Percentiles rank a stretch among this genome's conserved stretches.
Conservation (phyloP, 169 alveolate genomes). For the Besnoitia besnoiti region DNA sequence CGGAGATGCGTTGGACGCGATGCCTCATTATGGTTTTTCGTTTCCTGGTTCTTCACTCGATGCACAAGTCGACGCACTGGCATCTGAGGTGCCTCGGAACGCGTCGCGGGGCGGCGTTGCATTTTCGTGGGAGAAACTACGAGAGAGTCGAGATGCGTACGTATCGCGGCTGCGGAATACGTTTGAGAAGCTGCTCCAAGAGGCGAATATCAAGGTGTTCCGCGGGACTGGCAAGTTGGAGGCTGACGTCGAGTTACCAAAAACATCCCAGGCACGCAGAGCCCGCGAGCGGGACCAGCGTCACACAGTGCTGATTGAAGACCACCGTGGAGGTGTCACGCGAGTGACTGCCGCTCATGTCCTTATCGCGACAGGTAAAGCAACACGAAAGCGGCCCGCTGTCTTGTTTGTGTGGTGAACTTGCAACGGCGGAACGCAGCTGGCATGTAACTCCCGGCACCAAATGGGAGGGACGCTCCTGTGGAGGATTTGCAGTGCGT, state of each 20-base stretch:
- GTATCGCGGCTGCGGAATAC: background rate
- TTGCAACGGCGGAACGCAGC: background rate
- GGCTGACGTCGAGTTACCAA: background rate
- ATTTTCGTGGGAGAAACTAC: background rate
- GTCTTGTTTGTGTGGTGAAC: background rate
- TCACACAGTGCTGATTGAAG: background rate
- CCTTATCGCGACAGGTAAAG: background rate
- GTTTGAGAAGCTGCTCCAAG: background rate
- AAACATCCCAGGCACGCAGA: background rate
- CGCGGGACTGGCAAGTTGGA: background rate
- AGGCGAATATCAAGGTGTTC: background rate
- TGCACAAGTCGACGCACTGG: background rate
- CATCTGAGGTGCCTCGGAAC: background rate
- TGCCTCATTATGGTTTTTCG: background rate
- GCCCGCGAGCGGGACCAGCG: background rate
- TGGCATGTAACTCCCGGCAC: too few relatives aligned
- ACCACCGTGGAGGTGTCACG: background rate
- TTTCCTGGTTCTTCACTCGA: background rate
- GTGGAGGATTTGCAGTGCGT: too few relatives aligned
- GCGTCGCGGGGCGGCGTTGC: background rate
- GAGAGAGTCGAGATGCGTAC: background rate
- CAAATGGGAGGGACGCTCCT: too few relatives aligned
- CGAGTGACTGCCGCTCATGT: background rate
- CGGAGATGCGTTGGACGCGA: background rate
- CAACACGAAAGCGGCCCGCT: background rate